Evolutionary conservation across 208 protist genomes (phyloP), one percentile per base, ranked within the genome.

Genomic region (Crithidia brevicula): DNA sequence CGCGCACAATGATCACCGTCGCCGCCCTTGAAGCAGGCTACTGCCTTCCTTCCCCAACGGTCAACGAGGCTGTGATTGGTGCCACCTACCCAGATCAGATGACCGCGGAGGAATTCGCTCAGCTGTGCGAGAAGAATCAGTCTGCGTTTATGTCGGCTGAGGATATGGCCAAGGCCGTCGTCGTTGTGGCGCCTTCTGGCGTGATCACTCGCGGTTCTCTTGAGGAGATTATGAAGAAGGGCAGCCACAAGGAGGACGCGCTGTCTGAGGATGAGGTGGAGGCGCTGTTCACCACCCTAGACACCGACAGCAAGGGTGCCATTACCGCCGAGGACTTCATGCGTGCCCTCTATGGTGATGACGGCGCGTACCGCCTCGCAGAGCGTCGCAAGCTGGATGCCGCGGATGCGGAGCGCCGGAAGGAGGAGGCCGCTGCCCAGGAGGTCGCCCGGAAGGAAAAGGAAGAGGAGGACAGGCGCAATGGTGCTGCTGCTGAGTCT

Each of bases 1-100:
- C 90, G 34, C 75, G 79, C 27, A 74, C 74, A 34, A 57, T 84
- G 67, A 86, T 92, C 53, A 73, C 83, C 25, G 81, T 89, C n/a
- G 83, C 90, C 34, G 90, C 85, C n/a, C 46, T 92, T 38, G 87
- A 95, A 52, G 86, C 90, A 58, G 90, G 90, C 46, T 91, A 93
- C 79, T 74, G 54, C 60, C 72, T 93, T 18, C 61, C 82, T 5
- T 71, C 79, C 22, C 83, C 90, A 10, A 75, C 53, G 25, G 54
- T 95, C 30, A 80, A 90, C 31, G 87, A 95, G 36, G 87, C 82
- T 16, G 72, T 82, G 10, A 33, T 5, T 22, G 69, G 36, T n/a
- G 74, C 80, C 18, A 74, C 69, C 16, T 87, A 86, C 56, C 79
- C 82, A 34, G 86, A 83, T 11, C 82, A 93, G 66, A 81, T 95